phyloP scores from a whole-genome alignment of 805 yeast genomes.

The Nakazawaea molendinolei region DNA sequence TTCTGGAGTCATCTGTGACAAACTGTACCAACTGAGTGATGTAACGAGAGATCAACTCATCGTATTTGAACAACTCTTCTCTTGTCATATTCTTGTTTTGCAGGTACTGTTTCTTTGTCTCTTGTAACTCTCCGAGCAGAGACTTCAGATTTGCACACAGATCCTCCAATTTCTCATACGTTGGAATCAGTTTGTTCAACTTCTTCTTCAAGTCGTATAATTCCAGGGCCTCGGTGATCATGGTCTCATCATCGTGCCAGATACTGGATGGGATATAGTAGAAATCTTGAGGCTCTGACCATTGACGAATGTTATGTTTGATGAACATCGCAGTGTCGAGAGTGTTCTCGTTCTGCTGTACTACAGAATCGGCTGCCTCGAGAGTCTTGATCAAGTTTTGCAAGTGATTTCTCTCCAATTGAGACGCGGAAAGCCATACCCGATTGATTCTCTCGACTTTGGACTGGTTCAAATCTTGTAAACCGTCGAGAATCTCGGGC shows the following conservation, averaged over 20 bases:
- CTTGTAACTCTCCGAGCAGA: conserved; percentile 32
- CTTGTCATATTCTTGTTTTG: conserved; percentile 32
- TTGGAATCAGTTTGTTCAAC: conserved; percentile 34
- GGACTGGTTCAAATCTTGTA: conserved; percentile 78
- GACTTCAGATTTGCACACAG: conserved; percentile 43
- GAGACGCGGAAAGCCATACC: conserved; percentile 54
- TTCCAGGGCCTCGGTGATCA: conserved; percentile 53
- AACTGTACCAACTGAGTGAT: conserved; percentile 52
- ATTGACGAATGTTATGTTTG: conserved; percentile 69
- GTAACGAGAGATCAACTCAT: conserved; percentile 46
- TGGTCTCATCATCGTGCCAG: conserved; percentile 93
- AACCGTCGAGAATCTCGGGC: conserved; percentile 81
- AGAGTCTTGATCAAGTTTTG: conserved; percentile 37
- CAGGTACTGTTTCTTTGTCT: conserved; percentile 28
- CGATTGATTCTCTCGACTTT: conserved; percentile 68
- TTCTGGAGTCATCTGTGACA: conserved; percentile 62
- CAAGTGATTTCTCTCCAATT: conserved; percentile 45
- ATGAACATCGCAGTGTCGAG: conserved; percentile 87
- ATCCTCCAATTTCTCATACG: conserved; percentile 33
- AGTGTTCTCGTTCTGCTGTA: conserved; percentile 63
- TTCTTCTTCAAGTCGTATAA: conserved; percentile 47
- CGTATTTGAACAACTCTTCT: conserved; percentile 34
- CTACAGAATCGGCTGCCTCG: conserved; percentile 44
- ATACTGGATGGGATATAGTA: conserved; percentile 81
- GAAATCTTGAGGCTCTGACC: conserved; percentile 87